Evolutionary conservation across 208 protist species (phyloP).

Genomic region (Acanthamoeba royreba): DNA sequence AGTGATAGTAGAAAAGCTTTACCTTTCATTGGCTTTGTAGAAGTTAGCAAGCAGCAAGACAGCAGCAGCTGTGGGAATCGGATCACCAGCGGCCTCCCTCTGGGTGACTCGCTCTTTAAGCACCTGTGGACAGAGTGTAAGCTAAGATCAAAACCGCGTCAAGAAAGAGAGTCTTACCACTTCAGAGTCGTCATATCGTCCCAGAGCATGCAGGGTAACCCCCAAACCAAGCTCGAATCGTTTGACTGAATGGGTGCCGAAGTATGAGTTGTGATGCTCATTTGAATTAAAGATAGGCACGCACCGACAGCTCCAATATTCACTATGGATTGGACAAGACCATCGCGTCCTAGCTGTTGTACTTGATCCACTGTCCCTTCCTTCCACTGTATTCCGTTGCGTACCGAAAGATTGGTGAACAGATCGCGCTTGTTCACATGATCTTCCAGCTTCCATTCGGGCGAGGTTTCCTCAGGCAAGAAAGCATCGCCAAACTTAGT

Average conservation of each 20-base stretch:
- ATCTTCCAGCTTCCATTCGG: not conserved
- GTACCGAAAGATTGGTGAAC: not conserved
- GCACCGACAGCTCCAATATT: no score
- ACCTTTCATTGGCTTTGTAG: slow-evolving; percentile 13
- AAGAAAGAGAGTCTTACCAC: not conserved
- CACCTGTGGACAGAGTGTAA: not conserved
- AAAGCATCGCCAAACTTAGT: not conserved
- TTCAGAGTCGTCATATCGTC: not conserved
- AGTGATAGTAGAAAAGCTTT: not conserved
- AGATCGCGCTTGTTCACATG: not conserved
- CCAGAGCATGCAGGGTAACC: not conserved
- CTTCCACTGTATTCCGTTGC: not conserved
- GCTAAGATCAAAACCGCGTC: not conserved
- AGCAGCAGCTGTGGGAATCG: not conserved
- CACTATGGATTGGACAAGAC: not conserved
- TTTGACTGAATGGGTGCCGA: not conserved
- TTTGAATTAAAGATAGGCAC: no score
- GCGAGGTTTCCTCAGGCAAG: not conserved
- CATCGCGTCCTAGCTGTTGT: not conserved
- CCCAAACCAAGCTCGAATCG: not conserved
- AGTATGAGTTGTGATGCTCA: no score
- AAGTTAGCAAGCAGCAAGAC: not conserved
- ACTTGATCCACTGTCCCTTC: not conserved
- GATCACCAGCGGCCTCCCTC: not conserved
- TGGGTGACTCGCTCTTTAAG: not conserved